These are phyloP conservation scores for Colletotrichum limetticola DNA, from an alignment of 2,329 filamentous ascomycete genomes.

Conservation along the genomic window DNA sequence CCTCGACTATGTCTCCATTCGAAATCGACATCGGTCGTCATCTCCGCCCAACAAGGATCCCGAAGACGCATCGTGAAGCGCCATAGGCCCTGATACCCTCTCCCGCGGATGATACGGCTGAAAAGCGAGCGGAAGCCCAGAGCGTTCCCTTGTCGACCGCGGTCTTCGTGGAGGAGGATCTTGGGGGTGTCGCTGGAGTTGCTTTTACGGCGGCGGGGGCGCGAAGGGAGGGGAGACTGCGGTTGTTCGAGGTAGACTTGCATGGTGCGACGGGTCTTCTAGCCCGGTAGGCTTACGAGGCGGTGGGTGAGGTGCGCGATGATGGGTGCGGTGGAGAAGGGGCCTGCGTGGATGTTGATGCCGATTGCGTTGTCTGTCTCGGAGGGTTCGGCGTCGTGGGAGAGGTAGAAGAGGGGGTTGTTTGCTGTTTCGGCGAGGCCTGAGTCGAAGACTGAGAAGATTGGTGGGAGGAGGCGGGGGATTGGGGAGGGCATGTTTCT, in stretches of 20 bases:
- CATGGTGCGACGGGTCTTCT: conserved; percentile 2
- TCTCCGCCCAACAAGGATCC: background rate
- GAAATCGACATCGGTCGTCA: background rate
- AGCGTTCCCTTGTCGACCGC: background rate
- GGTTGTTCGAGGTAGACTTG: background rate
- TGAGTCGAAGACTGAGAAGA: background rate
- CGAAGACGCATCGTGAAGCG: background rate
- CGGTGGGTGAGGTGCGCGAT: conserved; percentile 10
- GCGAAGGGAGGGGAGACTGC: background rate
- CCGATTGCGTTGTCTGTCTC: background rate
- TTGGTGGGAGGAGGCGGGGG: background rate
- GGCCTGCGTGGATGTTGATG: conserved; percentile 10
- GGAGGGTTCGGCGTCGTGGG: conserved; percentile 6
- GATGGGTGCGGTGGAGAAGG: background rate
- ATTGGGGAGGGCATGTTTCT: background rate
- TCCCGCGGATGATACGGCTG: background rate
- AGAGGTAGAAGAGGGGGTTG: background rate
- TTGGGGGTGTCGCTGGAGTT: background rate
- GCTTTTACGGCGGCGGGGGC: background rate
- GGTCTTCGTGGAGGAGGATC: background rate
- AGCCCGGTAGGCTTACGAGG: background rate
- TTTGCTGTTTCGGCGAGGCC: background rate
- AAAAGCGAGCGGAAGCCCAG: background rate
- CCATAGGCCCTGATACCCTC: background rate
- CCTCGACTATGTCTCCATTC: conserved; percentile 11